A percentile compares a stretch with the other conserved stretches of the same genome.
These are phyloP conservation scores for cucumber (Cucumis sativus) DNA, from an alignment of 306 rosid species.

Conservation along the genomic window DNA sequence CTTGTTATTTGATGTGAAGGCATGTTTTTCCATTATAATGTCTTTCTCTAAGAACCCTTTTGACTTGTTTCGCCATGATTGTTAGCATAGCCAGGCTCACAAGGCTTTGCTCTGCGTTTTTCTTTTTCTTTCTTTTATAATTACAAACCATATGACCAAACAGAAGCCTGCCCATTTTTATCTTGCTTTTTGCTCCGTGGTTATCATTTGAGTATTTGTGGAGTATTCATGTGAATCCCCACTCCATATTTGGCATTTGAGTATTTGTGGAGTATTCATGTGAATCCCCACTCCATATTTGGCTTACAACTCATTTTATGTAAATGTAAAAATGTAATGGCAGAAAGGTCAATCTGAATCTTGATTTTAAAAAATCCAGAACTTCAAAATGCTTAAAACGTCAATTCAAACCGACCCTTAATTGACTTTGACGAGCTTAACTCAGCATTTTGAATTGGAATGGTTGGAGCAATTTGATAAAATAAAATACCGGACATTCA, in stretches of 20 bases:
- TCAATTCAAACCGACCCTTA: too few relatives aligned
- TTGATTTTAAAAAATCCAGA: too few relatives aligned
- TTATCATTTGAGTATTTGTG: background rate
- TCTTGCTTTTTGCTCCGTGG: background rate
- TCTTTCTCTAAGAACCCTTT: background rate
- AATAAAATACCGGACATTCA: background rate
- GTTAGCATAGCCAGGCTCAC: background rate
- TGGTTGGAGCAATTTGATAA: background rate
- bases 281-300: background rate
- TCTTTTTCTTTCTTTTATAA: background rate
- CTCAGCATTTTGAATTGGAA: too few relatives aligned
- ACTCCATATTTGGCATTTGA: background rate
- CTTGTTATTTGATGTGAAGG: background rate
- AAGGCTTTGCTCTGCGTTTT: background rate
- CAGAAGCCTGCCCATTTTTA: background rate
- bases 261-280: background rate
- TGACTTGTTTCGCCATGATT: background rate
- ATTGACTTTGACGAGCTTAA: background rate
- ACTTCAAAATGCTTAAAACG: too few relatives aligned
- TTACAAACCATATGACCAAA: background rate
- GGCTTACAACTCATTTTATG: background rate
- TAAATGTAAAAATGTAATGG: background rate
- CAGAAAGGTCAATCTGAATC: background rate
- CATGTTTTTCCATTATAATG: constrained; percentile 3
- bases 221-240: background rate